These are phyloP conservation scores for Sonneratia caseolaris DNA, from an alignment of 345 rosid species.

Conservation along the genomic window DNA sequence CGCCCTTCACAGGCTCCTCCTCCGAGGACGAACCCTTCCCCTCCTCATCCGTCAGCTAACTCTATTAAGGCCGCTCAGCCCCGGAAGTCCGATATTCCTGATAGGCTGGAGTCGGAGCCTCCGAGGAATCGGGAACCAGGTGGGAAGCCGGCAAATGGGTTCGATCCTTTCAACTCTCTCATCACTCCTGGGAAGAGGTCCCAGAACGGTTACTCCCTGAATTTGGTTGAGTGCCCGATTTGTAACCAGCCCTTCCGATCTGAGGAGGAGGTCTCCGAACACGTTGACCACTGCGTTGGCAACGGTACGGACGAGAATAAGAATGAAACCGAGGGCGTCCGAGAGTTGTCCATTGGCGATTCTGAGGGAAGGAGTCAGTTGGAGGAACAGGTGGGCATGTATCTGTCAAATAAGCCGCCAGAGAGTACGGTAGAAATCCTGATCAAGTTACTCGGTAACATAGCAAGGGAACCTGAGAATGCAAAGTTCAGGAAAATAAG, in stretches of 20 bases:
- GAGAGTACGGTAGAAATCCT: constrained; percentile 57
- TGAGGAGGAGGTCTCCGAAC: constrained; percentile 70
- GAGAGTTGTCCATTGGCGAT: constrained; percentile 11
- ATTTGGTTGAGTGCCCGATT: constrained; percentile 71
- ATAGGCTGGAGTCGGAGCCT: constrained; percentile 20
- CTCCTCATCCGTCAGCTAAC: constrained; percentile 17
- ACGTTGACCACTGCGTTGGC: constrained; percentile 60
- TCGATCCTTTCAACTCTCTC: constrained; percentile 61
- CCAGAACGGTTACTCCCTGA: constrained; percentile 56
- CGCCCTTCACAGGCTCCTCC: constrained; percentile 28
- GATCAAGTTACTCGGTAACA: constrained; percentile 55
- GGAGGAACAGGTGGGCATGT: constrained; percentile 41
- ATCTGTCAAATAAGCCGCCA: constrained; percentile 45
- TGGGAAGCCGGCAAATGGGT: constrained; percentile 37
- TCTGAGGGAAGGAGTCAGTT: constrained; percentile 20
- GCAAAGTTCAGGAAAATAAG: constrained; percentile 73
- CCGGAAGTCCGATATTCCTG: constrained; percentile 25
- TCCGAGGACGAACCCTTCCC: constrained; percentile 23
- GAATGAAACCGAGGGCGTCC: constrained; percentile 11
- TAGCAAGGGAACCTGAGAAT: constrained; percentile 73
- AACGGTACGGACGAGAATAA: constrained; percentile 7
- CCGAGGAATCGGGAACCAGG: constrained; percentile 17
- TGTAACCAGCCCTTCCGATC: constrained; percentile 45
- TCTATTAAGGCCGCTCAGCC: constrained; percentile 27
- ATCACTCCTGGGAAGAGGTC: constrained; percentile 73